Conservation (phyloP, 352 stramenopile genomes). For the Phytophthora citricola region DNA sequence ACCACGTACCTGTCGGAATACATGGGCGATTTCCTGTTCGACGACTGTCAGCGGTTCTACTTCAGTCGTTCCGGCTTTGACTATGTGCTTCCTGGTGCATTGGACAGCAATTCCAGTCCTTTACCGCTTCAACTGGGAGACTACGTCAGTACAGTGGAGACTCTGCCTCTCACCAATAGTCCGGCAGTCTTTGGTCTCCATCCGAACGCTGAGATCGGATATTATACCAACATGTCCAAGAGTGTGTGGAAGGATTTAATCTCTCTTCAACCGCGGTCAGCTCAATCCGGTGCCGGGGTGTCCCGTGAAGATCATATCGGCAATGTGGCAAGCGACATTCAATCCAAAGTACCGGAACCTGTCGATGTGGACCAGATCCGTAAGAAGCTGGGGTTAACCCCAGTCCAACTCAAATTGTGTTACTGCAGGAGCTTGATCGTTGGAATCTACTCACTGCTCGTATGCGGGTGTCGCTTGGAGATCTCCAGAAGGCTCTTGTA, state of each 20-base stretch:
- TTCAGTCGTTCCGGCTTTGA: constrained; percentile 95
- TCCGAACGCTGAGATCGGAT: constrained; percentile 96
- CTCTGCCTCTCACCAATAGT: constrained; percentile 93
- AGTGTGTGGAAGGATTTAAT: constrained; percentile 95
- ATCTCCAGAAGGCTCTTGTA: constrained; percentile 93
- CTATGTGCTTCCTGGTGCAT: constrained; percentile 81
- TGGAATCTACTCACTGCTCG: constrained; percentile 93
- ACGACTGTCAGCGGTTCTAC: constrained; percentile 94
- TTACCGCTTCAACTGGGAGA: constrained; percentile 61
- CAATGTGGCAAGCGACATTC: constrained; percentile 91
- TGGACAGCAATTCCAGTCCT: constrained; percentile 17
- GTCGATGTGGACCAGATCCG: constrained; percentile 91
- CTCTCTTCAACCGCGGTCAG: constrained; percentile 90
- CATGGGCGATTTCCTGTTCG: constrained; percentile 97
- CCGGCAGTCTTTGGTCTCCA: constrained; percentile 96
- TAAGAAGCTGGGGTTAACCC: constrained; percentile 75
- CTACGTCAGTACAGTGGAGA: constrained; percentile 89
- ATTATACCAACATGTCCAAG: constrained; percentile 96
- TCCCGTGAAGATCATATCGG: constrained; percentile 95
- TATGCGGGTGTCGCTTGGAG: constrained; percentile 87
- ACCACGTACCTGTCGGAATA: constrained; percentile 95
- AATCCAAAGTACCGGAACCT: constrained; percentile 89
- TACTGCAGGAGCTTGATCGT: constrained; percentile 95
- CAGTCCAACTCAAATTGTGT: constrained; percentile 91
- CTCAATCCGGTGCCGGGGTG: constrained; percentile 71